Base-by-base conservation (phyloP, 2,329 filamentous ascomycete genomes). In the Fusarium sp. region DNA sequence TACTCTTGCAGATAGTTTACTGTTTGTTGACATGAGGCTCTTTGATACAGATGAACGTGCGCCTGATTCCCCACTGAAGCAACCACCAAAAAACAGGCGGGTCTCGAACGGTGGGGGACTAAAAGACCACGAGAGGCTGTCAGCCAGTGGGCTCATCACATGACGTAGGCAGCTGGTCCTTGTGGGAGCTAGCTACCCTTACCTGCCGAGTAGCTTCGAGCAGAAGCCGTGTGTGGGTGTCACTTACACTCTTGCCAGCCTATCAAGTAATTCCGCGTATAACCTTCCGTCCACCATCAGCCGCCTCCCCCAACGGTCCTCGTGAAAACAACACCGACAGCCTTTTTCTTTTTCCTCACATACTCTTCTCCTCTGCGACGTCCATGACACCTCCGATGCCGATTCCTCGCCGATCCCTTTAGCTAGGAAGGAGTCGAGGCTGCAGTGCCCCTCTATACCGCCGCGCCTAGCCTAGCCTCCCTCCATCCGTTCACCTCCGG, bases 71-170 rank as follows among this genome's bases (percentile, higher is more conserved):
- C 47, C 45, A 52, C 45, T 52, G 45, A 30, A 52, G 45, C 25
- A 52, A 52, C 15, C 15, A n/a, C 25, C 15, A 45, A 47, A 52
- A 52, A 30, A 52, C 3, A 52, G 47, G 47, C 17, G 47, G 47
- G 47, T 62, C 66, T 35, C 35, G 47, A 63, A 64, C 65, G 25
- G 62, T 63, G 69, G 69, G 68, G 71, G 30, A 9, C 9, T 4
- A 8, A 32, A 58, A 40, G 63, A 43, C 45, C 22, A 30, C 7
- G 43, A 45, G 43, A 45, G 43, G 25, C 58, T 72, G 47, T 56
- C 45, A 74, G 57, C 71, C 57, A 72, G 71, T 74, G 68, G 68
- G 63, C 70, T 66, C 63, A 77, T 77, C 75, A 77, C 75, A 77
- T 77, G 75, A 77, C 75, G 75, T 77, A 71, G 57, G 35, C 20